Base-by-base conservation (phyloP, 2,329 filamentous ascomycete genomes). In the Colletotrichum euphorbiae region DNA sequence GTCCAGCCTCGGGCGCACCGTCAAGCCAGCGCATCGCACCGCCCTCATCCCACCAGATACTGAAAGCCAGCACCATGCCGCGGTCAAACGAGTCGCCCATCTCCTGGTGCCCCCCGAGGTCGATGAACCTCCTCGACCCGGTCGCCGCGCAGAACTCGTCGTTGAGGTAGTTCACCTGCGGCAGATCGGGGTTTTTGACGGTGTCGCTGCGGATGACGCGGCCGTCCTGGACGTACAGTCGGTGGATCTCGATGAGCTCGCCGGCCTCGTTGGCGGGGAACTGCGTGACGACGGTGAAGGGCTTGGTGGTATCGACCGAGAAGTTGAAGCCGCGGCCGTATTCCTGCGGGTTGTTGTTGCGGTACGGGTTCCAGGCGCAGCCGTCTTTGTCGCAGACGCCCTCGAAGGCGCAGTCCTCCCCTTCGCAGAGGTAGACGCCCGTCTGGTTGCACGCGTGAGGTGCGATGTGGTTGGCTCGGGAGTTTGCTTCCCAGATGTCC, bases 401-500 rank as follows among this genome's bases (percentile, higher is more conserved):
- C 31, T 75, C 72, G 13, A 69, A 73, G 9, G 70, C 72, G 73
- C 82, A 84, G 55, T 79, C 79, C 2, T 71, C 76, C 38, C 84
- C 84, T 19, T 78, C 75, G 67, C 83, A 85, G 55, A 77, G 74
- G 70, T 82, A 84, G 6, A 84, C 74, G 2, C 82, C 80, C 0
- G 78, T 77, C 21, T 77, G 74, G 71, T 75, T 80, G 78, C 85
- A 87, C 2, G 82, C 77, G 64, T 87, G 85, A 3, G 85, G 83
- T 0, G 84, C 83, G 15, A 84, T 74, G 8, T 80, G 78, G 17
- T 77, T 82, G 4, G 85, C 75, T 3, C 75, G 75, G 19, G 77
- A 77, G 76, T 87, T 87, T 57, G 84, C 84, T 67, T 87, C 84
- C 83, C 84, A 86, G 70, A 87, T 85, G 65, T 87, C 85, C 69